Evolutionary conservation across 768 basidiomycete genomes (phyloP), one percentile per base, ranked within the genome.

Genomic region (Mycena amicta): DNA sequence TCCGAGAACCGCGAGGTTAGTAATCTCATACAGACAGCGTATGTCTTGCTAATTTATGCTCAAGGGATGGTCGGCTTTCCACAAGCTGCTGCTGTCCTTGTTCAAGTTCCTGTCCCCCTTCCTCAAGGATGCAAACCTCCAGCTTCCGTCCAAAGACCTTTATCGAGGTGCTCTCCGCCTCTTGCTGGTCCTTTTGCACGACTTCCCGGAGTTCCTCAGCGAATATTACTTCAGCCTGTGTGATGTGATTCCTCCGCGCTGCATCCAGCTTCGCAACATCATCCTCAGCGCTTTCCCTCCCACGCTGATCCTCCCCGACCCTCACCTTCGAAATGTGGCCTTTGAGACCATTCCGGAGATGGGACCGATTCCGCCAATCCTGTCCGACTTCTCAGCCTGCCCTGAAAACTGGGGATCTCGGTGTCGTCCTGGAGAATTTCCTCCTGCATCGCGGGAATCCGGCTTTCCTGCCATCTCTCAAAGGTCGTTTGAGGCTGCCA

Each of bases 121-220:
- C 82, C 80, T 99, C 66, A 90, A 87, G 67, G 83, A 89, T 29
- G 85, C 88, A 13, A 87, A 92, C 64, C 81, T 98, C 41, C 85
- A 90, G 63, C 81, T 83, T 23, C 87, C 94, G 4, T 89, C 90
- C 22, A 83, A 90, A 41, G 90, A 93, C 62, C 83, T 99, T 41
- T 98, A 95, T 78, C 87, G 92, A 41, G 97, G 94, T 22, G 84
- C 94, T 22, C 80, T 97, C 46, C 87, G 95, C 31, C 82, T 99
- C 28, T 85, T 99, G 49, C 83, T 99, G 47, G 94, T 98, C 57
- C 88, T 99, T 52, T 85, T 99, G 20, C 95, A 99, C 73, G 97
- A 98, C 75, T 98, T 98, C 81, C 97, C 97, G 51, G 97, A 98
- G 60, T 98, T 98, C 80, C 81, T 98, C 60, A 93, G 89, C 72